Conservation (phyloP, 305 asterid species). For the Stenogyne calaminthoides region DNA sequence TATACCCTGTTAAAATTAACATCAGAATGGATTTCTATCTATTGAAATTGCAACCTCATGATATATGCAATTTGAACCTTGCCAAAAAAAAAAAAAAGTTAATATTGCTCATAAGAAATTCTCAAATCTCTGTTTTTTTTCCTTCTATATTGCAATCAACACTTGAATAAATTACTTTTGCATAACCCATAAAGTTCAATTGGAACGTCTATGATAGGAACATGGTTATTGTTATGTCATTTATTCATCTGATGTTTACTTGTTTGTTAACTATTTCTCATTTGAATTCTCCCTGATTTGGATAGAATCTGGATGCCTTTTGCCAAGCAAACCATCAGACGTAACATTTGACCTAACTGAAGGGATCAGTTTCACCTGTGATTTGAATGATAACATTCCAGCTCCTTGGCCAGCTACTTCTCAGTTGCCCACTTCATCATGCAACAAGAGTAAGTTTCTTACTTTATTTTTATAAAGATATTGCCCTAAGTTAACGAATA, state of each 20-base stretch:
- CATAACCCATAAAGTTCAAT: neutral
- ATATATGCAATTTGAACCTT: neutral
- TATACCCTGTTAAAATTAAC: neutral
- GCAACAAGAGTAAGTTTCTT: constrained; percentile 75
- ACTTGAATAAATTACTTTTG: neutral
- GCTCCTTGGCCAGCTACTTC: constrained; percentile 94
- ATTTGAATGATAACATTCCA: constrained; percentile 93
- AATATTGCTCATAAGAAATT: neutral
- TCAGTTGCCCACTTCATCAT: constrained; percentile 71
- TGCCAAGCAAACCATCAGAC: constrained; percentile 95
- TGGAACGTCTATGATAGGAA: neutral
- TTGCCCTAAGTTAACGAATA: neutral
- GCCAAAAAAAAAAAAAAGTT: neutral
- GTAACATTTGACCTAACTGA: constrained; percentile 66
- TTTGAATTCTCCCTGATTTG: constrained; percentile 14
- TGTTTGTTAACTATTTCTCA: neutral
- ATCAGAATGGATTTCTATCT: neutral
- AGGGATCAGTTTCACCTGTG: constrained; percentile 90
- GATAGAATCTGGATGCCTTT: constrained; percentile 88
- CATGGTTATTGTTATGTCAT: neutral
- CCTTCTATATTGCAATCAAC: neutral
- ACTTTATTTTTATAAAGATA: neutral
- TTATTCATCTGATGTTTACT: neutral
- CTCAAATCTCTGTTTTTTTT: neutral
- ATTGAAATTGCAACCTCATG: neutral